Evolutionary conservation across 805 yeast species (phyloP), one percentile per base, ranked within the genome.

Genomic region (Ogataea pignaliae): DNA sequence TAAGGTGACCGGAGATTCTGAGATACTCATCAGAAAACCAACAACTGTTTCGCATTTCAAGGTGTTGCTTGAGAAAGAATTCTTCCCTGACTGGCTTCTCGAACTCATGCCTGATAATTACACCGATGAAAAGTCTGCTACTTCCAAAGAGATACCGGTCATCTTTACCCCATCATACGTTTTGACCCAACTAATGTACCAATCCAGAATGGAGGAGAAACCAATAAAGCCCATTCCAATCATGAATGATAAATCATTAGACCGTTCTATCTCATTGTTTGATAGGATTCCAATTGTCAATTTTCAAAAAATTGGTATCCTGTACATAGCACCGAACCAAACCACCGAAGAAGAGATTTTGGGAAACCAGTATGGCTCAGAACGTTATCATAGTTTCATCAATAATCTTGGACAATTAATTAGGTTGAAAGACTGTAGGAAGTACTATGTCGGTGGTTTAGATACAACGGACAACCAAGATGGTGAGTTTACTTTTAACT

Each of bases 221-320:
- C 43, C 47, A 26, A n/a, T 49, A 34, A 52, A 53, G 38, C 52
- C 57, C 14, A 30, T 47, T 30, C 53, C 57, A 3, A 34, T 42
- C n/a, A 40, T 36, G 5, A 32, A 35, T 13, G 57, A 72, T 61
- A 49, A 71, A 13, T 49, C 70, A 57, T 61, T 71, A 13, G 53
- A 57, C 2, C 69, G 85, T 29, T 85, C 90, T 0, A 57, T 88
- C 15, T 60, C 73, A 6, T 71, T 80, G 14, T 69, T 88, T 46
- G 96, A 88, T 54, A 65, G 89, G 14, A 79, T 85, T 1, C 95
- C 96, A 0, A 80, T 83, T 7, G 84, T 85, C 4, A 85, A 83
- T 37, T 83, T 82, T 53, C 88, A 83, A 60, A 88, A 88, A 58
- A 75, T 85, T 34, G 96, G 96, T 1, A 67, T 88, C 16, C 55